Evolutionary conservation across 345 rosid genomes (phyloP).

Genomic region (Gossypium ekmanianum): DNA sequence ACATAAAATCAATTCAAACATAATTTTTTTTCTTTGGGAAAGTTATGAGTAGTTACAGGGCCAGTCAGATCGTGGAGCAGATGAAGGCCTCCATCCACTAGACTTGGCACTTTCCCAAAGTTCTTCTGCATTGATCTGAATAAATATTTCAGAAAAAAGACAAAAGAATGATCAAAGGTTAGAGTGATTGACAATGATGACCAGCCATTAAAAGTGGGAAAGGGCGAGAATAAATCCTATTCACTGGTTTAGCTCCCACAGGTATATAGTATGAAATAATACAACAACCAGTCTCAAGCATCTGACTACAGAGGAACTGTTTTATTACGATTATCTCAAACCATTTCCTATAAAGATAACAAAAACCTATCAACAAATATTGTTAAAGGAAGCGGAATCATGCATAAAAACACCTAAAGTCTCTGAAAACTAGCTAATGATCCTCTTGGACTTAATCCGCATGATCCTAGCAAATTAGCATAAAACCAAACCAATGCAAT

Average conservation of each 20-base stretch:
- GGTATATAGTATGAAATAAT: not conserved
- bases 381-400: not conserved
- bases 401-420: not conserved
- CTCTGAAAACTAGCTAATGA: not conserved
- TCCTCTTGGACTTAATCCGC: not conserved
- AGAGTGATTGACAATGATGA: not conserved
- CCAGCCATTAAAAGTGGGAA: not conserved
- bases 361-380: not conserved
- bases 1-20: not conserved
- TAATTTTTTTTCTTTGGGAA: conserved; percentile 18
- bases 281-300: not conserved
- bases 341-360: not conserved
- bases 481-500: not conserved
- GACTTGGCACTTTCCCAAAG: conserved; percentile 91
- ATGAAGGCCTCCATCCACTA: conserved; percentile 92
- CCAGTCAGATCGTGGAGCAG: conserved; percentile 95
- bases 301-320: not conserved
- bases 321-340: not conserved
- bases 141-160: conserved; percentile 14
- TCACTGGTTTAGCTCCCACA: not conserved
- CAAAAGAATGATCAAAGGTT: conserved; percentile 10
- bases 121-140: conserved; percentile 65
- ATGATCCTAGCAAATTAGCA: not conserved
- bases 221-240: not conserved
- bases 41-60: conserved; percentile 51